Evolutionary conservation across 805 yeast species (phyloP), one percentile per base, ranked within the genome.

Genomic region (Wickerhamiella lipophila): DNA sequence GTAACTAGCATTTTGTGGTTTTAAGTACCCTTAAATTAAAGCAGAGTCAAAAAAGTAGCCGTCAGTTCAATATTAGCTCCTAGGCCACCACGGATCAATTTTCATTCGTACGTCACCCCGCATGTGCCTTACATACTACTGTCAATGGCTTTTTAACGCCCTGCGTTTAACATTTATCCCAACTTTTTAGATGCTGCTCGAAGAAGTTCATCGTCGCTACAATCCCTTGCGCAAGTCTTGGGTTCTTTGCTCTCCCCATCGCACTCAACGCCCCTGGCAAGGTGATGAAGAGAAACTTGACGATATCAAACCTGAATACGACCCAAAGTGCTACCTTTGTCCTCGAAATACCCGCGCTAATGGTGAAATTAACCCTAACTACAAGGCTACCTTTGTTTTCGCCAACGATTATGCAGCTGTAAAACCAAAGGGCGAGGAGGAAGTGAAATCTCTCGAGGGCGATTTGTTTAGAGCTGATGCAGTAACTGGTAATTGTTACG

Each of bases 211-310:
- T 58, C 73, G 85, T 55, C 71, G 89, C 45, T 76, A 68, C 63
- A 81, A 81, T 57, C 86, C 85, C 3, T 69, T 81, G 53, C 71
- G 81, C n/a, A 75, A 75, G 47, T 63, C 73, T n/a, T 79, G 80
- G 76, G 77, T 81, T 22, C 68, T 81, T 46, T 81, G 81, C 46
- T 79, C 86, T 13, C 88, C 89, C 5, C 89, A 81, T 59, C 68
- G 88, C 50, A 76, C 86, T 26, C 78, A 79, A 62, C 70, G 89
- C 55, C 88, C 89, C 18, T 81, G 88, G 88, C 82, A 77, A 61
- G 88, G 88, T 32, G 83, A 78, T 53, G 71, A 77, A 54, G 88
- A 81, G 60, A 68, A 67, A 30, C 61, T 70, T 13, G 57, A 61
- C 47, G 68, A 65, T 13, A 56, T 61, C 25, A 66, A 71, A 53